Base-by-base conservation (phyloP, 495 filamentous ascomycete genomes). In the Daldinia caldariorum region DNA sequence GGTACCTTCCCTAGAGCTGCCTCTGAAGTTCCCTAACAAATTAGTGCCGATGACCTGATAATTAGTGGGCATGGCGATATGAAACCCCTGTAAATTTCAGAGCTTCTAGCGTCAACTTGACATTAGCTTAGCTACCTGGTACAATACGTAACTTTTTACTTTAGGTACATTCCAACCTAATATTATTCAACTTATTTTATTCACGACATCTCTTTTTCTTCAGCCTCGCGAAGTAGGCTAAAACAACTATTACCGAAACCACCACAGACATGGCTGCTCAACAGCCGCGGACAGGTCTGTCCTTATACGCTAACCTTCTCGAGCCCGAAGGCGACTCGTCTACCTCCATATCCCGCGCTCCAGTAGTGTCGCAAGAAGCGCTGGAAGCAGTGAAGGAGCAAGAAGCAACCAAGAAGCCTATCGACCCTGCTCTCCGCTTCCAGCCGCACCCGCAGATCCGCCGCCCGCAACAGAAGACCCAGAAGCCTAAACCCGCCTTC, bases 341-440 rank as follows among this genome's bases (percentile, higher is more conserved):
- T 29, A 79, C 86, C 39, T 75, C 81, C 53, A 91, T 94, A 62
- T 92, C 93, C 13, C 84, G 89, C 61, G 91, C 89, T 5, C 93
- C 94, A 0, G 90, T 95, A n/a, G 83, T 89, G 38, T 97, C 93
- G 58, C 85, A 77, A 63, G 77, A 78, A 68, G 82, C 84, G 65
- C 79, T 79, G 50, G 83, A 87, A 32, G 67, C 79, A 50, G 79
- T 83, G 59, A 74, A 81, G 57, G 84, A 88, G 65, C 86, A 88
- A 60, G 80, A 83, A 49, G 82, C 87, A 59, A 79, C 87, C 38
- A 93, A 92, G 83, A 94, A 91, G 82, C 84, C 86, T 67, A 80
- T 92, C 73, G 92, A 89, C 85, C 81, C 92, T 79, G 88, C 92
- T 73, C 84, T 97, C 67, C 90, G 91, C 75, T 97, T 97, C 81